A percentile compares a stretch with the other conserved stretches of the same genome.
Conservation (phyloP, 2,329 filamentous ascomycete genomes). For the Aspergillus sp. region DNA sequence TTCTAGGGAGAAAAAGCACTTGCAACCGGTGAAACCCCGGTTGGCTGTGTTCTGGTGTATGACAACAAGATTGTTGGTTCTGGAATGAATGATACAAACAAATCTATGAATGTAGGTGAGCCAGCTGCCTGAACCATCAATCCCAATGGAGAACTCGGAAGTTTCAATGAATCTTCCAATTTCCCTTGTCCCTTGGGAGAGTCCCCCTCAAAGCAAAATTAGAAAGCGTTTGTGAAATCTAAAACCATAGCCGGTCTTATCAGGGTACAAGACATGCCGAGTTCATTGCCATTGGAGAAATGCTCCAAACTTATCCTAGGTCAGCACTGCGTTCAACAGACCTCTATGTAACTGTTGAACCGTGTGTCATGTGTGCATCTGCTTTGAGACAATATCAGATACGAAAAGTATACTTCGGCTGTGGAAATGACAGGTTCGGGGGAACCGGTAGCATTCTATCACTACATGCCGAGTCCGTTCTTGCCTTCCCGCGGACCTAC, state of each 20-base stretch:
- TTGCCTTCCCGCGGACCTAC: constrained; percentile 11
- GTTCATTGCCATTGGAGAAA: constrained; percentile 77
- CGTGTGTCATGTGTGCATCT: constrained; percentile 98
- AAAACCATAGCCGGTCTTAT: background rate
- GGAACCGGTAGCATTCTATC: constrained; percentile 92
- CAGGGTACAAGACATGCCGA: constrained; percentile 93
- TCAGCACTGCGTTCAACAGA: constrained; percentile 71
- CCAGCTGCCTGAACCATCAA: background rate
- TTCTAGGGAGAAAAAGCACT: constrained; percentile 82
- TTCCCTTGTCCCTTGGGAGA: background rate
- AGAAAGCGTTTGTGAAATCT: background rate
- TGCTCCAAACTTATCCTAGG: constrained; percentile 65
- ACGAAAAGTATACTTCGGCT: constrained; percentile 89
- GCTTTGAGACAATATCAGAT: constrained; percentile 86
- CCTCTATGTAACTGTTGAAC: constrained; percentile 96
- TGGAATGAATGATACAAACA: constrained; percentile 97
- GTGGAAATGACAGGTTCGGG: constrained; percentile 94
- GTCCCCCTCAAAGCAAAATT: background rate
- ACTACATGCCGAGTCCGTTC: constrained; percentile 68
- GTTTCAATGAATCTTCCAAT: too few species aligned
- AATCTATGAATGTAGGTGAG: constrained; percentile 66
- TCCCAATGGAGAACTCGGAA: background rate
- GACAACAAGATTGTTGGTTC: constrained; percentile 75
- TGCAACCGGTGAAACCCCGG: constrained; percentile 84
- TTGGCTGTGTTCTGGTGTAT: constrained; percentile 91